Base-by-base conservation (phyloP, 805 yeast genomes). In the Cyberlindnera mycetangii region DNA sequence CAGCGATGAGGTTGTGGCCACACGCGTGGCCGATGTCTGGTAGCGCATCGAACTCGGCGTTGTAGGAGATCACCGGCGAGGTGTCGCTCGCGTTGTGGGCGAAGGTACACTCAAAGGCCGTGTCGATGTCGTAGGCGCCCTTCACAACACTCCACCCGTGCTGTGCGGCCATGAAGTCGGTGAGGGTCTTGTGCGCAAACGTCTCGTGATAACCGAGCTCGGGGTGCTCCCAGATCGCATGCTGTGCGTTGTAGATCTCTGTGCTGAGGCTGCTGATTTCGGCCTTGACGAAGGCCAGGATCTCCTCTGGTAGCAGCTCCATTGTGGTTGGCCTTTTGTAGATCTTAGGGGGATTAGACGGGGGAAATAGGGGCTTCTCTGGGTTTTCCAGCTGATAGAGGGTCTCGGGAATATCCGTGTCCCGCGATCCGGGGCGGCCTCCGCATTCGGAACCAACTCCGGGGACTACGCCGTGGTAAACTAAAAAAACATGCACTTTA, bases 11-110 rank as follows among this genome's bases (percentile, higher is more conserved):
- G 41, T 45, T 45, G 24, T 45, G 49, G 5, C 49, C 49, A 37
- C 49, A 45, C 24, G 42, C 49, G 33, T 45, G 49, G 14, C 49
- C 49, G n/a, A 45, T 35, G 27, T 35, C 39, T 15, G 49, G 49
- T 3, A 45, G 41, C 12, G 49, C 49, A 37, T 45, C 49, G 24
- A 19, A 45, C 33, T 45, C 49, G 15, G 45, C 32, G 27, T 45
- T 45, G 45, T 20, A 40, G 4, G 49, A 45, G 20, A 45, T 37
- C n/a, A 45, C 41, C 2, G 45, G 30, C 2, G 36, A 15, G 20
- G 14, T 17, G 7, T 37, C 22, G 1, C 24, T 17, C 3, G 44
- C 28, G 9, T 36, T 32, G 19, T 36, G 28, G 4, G 24, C 10
- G 32, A 32, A 45, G 12, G 18, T 39, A 21, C 34, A 32, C 5